Evolutionary conservation across 805 yeast genomes (phyloP).

Genomic region (Hanseniaspora mollemarum): DNA sequence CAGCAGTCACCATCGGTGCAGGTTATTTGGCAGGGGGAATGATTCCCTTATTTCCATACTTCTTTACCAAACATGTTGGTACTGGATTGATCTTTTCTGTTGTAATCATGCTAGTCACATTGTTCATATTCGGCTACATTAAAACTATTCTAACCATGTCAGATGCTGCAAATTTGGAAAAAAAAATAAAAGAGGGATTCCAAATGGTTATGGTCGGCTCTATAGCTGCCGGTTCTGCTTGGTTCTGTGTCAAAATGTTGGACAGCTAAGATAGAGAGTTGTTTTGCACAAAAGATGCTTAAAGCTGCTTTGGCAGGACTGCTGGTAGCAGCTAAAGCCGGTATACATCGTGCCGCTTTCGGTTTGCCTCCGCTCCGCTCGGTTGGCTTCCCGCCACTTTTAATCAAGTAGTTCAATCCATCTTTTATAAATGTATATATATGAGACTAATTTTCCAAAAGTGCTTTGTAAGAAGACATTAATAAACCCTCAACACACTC

Average conservation of each 20-base stretch:
- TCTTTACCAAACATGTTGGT: conserved; percentile 64
- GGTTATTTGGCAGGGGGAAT: conserved; percentile 88
- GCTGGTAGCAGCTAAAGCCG: too few relatives aligned
- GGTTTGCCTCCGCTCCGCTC: too few relatives aligned
- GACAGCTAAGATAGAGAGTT: conserved; percentile 26
- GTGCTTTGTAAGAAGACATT: too few relatives aligned
- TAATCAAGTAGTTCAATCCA: too few relatives aligned
- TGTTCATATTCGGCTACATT: conserved; percentile 74
- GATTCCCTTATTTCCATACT: conserved; percentile 82
- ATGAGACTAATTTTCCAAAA: too few relatives aligned
- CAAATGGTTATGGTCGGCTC: conserved; percentile 95
- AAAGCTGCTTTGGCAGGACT: too few relatives aligned
- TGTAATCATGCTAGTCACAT: conserved; percentile 69
- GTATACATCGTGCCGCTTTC: too few relatives aligned
- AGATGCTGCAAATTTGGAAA: conserved; percentile 48
- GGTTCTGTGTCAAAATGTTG: conserved; percentile 74
- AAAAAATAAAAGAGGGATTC: conserved; percentile 63
- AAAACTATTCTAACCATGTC: conserved; percentile 83
- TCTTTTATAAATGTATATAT: too few relatives aligned
- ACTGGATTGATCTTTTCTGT: conserved; percentile 67
- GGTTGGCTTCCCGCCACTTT: too few relatives aligned
- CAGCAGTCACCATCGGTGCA: conserved; percentile 81
- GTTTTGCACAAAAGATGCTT: neutral
- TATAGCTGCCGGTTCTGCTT: conserved; percentile 94
- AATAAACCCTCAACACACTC: too few relatives aligned